Percentiles rank a stretch among this genome's conserved stretches.
These are phyloP conservation scores for Trifolium subterraneum DNA, from an alignment of 306 rosid species.

Conservation along the genomic window DNA sequence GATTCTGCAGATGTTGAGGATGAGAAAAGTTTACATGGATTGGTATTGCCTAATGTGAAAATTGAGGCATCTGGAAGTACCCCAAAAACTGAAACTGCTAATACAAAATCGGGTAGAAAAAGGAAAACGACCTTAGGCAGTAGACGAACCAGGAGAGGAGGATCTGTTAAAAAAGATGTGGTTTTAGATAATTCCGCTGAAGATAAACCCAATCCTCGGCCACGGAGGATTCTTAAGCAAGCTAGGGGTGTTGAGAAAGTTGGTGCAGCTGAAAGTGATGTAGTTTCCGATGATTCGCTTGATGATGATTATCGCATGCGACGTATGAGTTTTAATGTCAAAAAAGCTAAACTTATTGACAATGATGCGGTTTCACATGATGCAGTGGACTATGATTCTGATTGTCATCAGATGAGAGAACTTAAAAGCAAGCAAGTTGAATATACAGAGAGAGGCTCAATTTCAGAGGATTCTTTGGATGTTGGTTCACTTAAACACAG, in stretches of 20 bases:
- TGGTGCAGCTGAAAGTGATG: slow-evolving; percentile 49
- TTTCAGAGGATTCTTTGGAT: slow-evolving; percentile 46
- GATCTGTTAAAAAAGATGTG: slow-evolving; percentile 45
- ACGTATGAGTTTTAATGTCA: slow-evolving; percentile 26
- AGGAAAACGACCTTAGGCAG: slow-evolving; percentile 64
- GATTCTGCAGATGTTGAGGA: slow-evolving; percentile 65
- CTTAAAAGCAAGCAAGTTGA: slow-evolving; percentile 58
- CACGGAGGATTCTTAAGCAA: slow-evolving; percentile 51
- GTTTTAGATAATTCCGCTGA: slow-evolving; percentile 49
- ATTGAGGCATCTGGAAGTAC: slow-evolving; percentile 56
- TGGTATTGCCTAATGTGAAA: slow-evolving; percentile 62
- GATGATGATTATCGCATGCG: slow-evolving; percentile 41
- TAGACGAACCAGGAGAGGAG: slow-evolving; percentile 59
- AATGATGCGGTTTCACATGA: slow-evolving; percentile 53
- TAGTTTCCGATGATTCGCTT: slow-evolving; percentile 45
- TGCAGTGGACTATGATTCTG: slow-evolving; percentile 53
- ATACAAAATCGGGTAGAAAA: slow-evolving; percentile 67
- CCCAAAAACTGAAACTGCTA: slow-evolving; percentile 47
- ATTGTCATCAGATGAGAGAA: slow-evolving; percentile 54
- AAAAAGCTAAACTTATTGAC: slow-evolving; percentile 37
- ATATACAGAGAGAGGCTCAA: slow-evolving; percentile 43
- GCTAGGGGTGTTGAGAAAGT: slow-evolving; percentile 53
- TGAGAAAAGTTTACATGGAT: slow-evolving; percentile 51
- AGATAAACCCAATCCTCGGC: slow-evolving; percentile 43
- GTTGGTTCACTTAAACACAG: slow-evolving; percentile 41